phyloP scores from a whole-genome alignment of 2,329 filamentous ascomycete species.

The Chrysoporthe cubensis region DNA sequence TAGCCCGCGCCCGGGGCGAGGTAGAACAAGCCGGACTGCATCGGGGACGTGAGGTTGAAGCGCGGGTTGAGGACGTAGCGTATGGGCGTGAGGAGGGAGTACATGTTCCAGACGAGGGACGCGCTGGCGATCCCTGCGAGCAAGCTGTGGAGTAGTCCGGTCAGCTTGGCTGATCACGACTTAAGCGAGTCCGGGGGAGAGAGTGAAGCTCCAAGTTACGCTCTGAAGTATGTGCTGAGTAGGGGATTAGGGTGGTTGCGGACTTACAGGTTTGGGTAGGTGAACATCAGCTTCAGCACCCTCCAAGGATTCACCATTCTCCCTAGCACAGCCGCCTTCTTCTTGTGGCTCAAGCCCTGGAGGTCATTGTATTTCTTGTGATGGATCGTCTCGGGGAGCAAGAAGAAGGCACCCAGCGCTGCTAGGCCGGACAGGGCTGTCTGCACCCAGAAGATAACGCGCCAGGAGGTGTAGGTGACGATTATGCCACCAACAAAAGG shows the following conservation, averaged over 20 bases:
- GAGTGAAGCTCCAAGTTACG: no score
- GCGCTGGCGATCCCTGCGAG: constrained; percentile 61
- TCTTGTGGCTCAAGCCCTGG: constrained; percentile 46
- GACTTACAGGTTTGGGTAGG: constrained; percentile 58
- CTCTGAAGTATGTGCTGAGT: no score
- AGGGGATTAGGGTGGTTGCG: no score
- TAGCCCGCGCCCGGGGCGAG: constrained; percentile 72
- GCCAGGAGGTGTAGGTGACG: constrained; percentile 68
- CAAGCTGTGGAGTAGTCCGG: constrained; percentile 37
- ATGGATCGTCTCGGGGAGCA: constrained; percentile 72
- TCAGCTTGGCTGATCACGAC: background rate
- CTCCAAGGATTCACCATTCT: constrained; percentile 64
- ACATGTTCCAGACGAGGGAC: constrained; percentile 73
- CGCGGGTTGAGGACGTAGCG: constrained; percentile 73
- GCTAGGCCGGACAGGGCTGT: constrained; percentile 63
- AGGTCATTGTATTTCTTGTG: constrained; percentile 59
- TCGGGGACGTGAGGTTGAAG: constrained; percentile 65
- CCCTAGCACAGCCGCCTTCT: constrained; percentile 56
- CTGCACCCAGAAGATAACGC: constrained; percentile 73
- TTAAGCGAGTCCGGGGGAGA: background rate
- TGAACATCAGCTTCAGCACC: constrained; percentile 56
- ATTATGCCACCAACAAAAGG: constrained; percentile 71
- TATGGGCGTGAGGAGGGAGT: constrained; percentile 68
- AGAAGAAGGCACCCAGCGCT: constrained; percentile 57
- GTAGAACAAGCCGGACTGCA: constrained; percentile 71